phyloP scores from a whole-genome alignment of 2,329 filamentous ascomycete genomes.

The Aspergillus calidoustus region DNA sequence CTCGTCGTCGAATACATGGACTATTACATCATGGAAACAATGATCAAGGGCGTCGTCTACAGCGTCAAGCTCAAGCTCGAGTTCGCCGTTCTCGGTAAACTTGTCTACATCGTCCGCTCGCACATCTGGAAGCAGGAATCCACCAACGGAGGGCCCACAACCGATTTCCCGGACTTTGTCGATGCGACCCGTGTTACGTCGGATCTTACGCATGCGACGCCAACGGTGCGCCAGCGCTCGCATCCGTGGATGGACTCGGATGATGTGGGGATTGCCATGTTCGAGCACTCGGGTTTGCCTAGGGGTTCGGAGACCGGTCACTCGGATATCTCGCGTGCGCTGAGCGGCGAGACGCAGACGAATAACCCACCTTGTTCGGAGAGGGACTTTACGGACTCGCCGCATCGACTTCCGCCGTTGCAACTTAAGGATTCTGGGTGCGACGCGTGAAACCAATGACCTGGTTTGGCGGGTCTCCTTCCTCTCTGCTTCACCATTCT shows the following conservation, averaged over 20 bases:
- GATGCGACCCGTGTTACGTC: conserved; percentile 49
- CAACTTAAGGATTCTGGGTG: background rate
- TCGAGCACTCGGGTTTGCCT: conserved; percentile 34
- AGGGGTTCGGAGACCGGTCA: conserved; percentile 26
- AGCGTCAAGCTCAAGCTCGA: conserved; percentile 57
- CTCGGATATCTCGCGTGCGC: conserved; percentile 35
- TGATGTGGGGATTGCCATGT: conserved; percentile 45
- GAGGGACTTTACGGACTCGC: conserved; percentile 27
- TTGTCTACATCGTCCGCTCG: conserved; percentile 47
- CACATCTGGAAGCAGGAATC: conserved; percentile 46
- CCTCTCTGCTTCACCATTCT: background rate
- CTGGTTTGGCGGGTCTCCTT: background rate
- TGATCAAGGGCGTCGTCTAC: conserved; percentile 53
- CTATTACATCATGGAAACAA: conserved; percentile 53
- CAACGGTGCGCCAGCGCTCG: conserved; percentile 26
- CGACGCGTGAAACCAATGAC: background rate
- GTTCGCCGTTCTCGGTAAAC: conserved; percentile 53
- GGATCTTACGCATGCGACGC: conserved; percentile 46
- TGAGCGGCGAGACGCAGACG: conserved; percentile 36
- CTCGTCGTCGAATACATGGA: conserved; percentile 50
- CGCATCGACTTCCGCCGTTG: conserved; percentile 11
- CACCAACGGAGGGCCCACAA: conserved; percentile 20
- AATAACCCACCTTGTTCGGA: conserved; percentile 20
- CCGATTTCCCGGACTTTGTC: conserved; percentile 50
- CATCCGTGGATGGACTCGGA: conserved; percentile 42